Percentiles rank a stretch among this genome's conserved stretches.
Evolutionary conservation across 192 early-diverging fungal species (phyloP).

Genomic region (Umbelopsis sp.): DNA sequence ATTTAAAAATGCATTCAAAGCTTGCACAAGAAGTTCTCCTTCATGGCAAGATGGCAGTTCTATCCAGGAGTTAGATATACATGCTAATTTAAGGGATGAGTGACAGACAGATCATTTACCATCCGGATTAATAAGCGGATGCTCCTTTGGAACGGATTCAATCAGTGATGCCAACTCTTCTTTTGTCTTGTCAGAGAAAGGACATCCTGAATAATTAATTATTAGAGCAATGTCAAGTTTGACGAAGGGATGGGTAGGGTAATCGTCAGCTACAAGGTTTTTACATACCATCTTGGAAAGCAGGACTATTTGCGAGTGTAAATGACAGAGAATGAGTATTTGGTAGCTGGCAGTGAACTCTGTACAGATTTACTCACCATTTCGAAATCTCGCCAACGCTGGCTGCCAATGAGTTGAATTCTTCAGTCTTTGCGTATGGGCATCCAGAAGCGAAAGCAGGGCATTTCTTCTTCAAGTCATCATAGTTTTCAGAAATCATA

Average conservation of each 20-base stretch:
- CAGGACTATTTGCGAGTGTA: neutral
- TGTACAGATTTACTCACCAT: conserved; percentile 10
- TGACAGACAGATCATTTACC: neutral
- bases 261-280: no score
- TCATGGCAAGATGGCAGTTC: conserved; percentile 25
- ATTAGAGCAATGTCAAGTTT: neutral
- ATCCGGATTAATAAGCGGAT: conserved; percentile 22
- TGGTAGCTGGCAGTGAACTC: neutral
- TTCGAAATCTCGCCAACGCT: conserved; percentile 23
- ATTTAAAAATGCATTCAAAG: conserved; percentile 20
- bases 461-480: conserved; percentile 24
- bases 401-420: conserved; percentile 19
- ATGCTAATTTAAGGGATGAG: neutral
- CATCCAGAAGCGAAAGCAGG: conserved; percentile 23
- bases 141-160: conserved; percentile 14
- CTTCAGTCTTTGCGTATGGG: conserved; percentile 23
- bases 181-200: conserved; percentile 26
- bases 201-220: conserved; percentile 13
- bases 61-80: neutral
- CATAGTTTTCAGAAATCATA: conserved; percentile 21
- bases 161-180: conserved; percentile 20
- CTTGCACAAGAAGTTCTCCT: conserved; percentile 8
- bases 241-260: no score
- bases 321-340: neutral
- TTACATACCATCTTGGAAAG: conserved; percentile 25